Conservation (phyloP, 148 eudicot species). For the Suaeda aralocaspica region DNA sequence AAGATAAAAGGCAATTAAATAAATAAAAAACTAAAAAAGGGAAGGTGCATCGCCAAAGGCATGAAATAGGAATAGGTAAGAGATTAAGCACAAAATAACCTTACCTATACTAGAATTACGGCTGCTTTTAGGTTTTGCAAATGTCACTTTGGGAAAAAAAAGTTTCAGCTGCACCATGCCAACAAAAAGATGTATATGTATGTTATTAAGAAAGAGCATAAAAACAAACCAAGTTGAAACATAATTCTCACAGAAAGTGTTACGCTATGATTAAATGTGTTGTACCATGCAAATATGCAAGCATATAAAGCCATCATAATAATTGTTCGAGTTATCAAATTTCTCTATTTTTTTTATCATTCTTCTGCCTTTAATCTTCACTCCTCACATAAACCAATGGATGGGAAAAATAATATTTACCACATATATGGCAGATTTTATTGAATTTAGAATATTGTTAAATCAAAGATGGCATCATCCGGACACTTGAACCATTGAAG, state of each 20-base stretch:
- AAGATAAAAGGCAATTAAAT: conserved; percentile 10
- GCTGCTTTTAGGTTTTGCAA: conserved; percentile 99
- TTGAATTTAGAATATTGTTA: background rate
- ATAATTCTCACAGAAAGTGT: background rate
- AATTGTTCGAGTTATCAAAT: background rate
- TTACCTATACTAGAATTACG: conserved; percentile 99
- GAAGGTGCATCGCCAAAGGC: background rate
- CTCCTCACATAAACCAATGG: background rate
- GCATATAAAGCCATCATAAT: background rate
- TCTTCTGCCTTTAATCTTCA: background rate
- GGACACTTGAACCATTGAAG: too few relatives aligned
- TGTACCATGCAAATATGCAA: background rate
- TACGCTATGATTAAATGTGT: background rate
- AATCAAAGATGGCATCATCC: background rate
- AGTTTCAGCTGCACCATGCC: conserved; percentile 72
- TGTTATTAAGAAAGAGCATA: too few relatives aligned
- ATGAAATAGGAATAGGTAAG: background rate
- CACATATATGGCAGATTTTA: background rate
- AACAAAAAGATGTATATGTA: conserved; percentile 8
- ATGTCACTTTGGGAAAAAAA: conserved; percentile 91
- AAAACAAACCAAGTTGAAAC: background rate
- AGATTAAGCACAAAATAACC: background rate
- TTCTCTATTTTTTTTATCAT: background rate
- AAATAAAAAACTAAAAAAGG: too few relatives aligned
- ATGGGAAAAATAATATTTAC: background rate